These are phyloP conservation scores for Kregervanrija pseudodelftensis DNA, from an alignment of 805 yeast genomes.

Conservation along the genomic window DNA sequence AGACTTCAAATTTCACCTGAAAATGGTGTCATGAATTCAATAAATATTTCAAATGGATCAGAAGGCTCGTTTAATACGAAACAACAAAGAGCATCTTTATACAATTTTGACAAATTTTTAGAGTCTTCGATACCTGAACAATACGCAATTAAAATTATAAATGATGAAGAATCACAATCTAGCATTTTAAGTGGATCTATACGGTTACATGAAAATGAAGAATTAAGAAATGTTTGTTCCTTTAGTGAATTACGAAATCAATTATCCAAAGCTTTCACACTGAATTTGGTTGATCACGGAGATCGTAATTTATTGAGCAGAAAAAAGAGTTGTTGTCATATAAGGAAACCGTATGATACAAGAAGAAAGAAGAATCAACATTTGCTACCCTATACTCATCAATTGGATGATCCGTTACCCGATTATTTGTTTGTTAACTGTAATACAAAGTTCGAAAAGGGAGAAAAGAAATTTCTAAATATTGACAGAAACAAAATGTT, in stretches of 20 bases:
- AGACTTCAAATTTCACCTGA: no score
- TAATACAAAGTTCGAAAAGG: constrained; percentile 56
- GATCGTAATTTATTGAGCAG: background rate
- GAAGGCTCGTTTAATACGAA: no score
- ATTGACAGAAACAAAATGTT: constrained; percentile 47
- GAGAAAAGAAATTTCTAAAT: constrained; percentile 53
- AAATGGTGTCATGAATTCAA: no score
- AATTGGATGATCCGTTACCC: constrained; percentile 35
- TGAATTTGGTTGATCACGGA: constrained; percentile 15
- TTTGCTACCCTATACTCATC: background rate
- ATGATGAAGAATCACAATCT: background rate
- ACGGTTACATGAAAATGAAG: constrained; percentile 10
- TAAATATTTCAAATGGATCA: no score
- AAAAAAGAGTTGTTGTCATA: constrained; percentile 3
- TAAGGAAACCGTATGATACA: background rate
- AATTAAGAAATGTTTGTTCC: constrained; percentile 10
- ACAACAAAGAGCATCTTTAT: constrained; percentile 6
- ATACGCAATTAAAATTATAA: constrained; percentile 14
- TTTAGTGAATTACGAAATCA: constrained; percentile 1
- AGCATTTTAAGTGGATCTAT: constrained; percentile 1
- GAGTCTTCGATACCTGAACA: constrained; percentile 19
- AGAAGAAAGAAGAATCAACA: background rate
- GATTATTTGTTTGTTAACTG: constrained; percentile 37
- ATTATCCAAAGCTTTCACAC: constrained; percentile 6
- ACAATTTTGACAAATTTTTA: constrained; percentile 30